Conservation (phyloP, 1,284 basidiomycete genomes). For the Sanghuangporus sanghuang region DNA sequence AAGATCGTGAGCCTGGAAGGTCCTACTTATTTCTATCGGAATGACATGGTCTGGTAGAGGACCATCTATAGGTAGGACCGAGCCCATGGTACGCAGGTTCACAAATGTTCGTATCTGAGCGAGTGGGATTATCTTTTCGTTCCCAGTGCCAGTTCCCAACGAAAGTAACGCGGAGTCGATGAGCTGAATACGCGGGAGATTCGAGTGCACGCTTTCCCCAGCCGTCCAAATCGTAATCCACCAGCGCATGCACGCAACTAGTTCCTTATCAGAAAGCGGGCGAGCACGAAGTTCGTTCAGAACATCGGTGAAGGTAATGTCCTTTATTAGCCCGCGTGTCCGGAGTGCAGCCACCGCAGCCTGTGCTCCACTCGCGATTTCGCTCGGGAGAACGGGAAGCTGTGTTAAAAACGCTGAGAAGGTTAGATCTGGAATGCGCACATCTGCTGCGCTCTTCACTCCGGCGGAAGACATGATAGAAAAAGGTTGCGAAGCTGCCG, state of each 20-base stretch:
- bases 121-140: slow-evolving; percentile 62
- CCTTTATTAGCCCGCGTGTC: slow-evolving; percentile 65
- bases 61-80: slow-evolving; percentile 72
- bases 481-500: slow-evolving; percentile 46
- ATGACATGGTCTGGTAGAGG: slow-evolving; percentile 79
- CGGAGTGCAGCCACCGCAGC: slow-evolving; percentile 66
- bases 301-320: slow-evolving; percentile 86
- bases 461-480: slow-evolving; percentile 81
- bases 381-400: slow-evolving; percentile 71
- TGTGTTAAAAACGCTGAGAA: slow-evolving; percentile 79
- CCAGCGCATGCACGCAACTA: slow-evolving; percentile 85
- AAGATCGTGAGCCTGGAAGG: slow-evolving; percentile 57
- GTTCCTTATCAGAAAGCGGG: slow-evolving; percentile 73
- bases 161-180: slow-evolving; percentile 67
- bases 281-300: slow-evolving; percentile 72
- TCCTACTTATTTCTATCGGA: slow-evolving; percentile 64
- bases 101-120: slow-evolving; percentile 70
- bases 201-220: slow-evolving; percentile 31
- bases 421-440: slow-evolving; percentile 75
- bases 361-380: slow-evolving; percentile 59
- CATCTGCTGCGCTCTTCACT: slow-evolving; percentile 61
- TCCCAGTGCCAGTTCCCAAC: slow-evolving; percentile 31
- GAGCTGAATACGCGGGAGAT: slow-evolving; percentile 52
- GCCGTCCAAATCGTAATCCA: slow-evolving; percentile 69
- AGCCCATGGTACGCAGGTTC: slow-evolving; percentile 58